Conservation (phyloP, 2,329 filamentous ascomycete genomes). For the Aspergillus vadensis region DNA sequence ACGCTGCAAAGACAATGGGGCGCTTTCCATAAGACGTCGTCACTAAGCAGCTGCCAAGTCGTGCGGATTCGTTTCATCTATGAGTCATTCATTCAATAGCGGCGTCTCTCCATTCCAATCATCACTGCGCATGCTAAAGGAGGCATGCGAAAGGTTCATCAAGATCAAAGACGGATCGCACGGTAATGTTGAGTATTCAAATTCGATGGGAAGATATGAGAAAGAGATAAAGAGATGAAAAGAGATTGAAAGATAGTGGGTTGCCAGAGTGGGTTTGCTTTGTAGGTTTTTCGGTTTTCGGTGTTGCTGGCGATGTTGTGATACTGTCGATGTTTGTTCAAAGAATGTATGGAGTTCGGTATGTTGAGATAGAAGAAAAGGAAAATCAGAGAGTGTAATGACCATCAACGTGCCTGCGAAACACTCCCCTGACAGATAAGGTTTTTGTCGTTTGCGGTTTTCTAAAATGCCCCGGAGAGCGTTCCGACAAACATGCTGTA, state of each 20-base stretch:
- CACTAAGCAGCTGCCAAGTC: conserved; percentile 13
- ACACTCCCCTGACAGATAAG: not conserved
- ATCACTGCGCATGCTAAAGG: conserved; percentile 19
- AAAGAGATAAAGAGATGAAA: conserved; percentile 13
- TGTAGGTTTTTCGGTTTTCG: not conserved
- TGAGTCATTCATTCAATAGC: conserved; percentile 27
- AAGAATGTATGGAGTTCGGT: conserved; percentile 12
- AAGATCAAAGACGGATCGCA: conserved; percentile 14
- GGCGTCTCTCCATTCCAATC: conserved; percentile 28
- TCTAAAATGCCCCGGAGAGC: not conserved
- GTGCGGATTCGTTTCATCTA: conserved; percentile 22
- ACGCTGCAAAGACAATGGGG: conserved; percentile 18
- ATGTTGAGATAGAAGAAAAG: conserved; percentile 15
- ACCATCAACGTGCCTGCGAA: conserved; percentile 12
- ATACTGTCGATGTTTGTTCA: conserved; percentile 8
- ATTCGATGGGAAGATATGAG: conserved; percentile 10
- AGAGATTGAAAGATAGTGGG: conserved; percentile 2
- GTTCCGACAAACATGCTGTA: conserved; percentile 3
- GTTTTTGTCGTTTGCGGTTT: not conserved
- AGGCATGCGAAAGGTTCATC: conserved; percentile 4
- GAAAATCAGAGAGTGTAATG: conserved; percentile 20
- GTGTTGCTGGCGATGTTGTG: not conserved
- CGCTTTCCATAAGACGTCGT: conserved; percentile 14
- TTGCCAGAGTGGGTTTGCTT: conserved; percentile 5
- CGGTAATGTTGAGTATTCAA: conserved; percentile 7